phyloP scores from a whole-genome alignment of 345 rosid genomes.

The Populus euphratica region DNA sequence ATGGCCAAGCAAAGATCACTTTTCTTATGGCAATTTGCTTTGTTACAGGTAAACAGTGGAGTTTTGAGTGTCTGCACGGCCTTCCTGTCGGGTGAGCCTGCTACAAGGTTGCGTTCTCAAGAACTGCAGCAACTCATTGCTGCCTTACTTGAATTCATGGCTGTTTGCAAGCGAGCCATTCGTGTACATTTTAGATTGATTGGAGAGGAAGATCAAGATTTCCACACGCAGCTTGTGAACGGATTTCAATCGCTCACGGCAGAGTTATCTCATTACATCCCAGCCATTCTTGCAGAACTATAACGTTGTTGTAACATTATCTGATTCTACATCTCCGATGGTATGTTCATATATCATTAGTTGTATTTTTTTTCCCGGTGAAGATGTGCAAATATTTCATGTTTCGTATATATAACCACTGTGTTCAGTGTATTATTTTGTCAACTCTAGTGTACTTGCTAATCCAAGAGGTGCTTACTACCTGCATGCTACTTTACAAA shows the following conservation, averaged over 20 bases:
- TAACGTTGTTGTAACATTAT: slow-evolving; percentile 23
- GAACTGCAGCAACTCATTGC: slow-evolving; percentile 97
- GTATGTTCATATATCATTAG: background rate
- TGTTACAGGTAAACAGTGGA: slow-evolving; percentile 89
- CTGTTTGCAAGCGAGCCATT: slow-evolving; percentile 96
- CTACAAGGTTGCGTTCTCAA: slow-evolving; percentile 90
- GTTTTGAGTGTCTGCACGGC: slow-evolving; percentile 98
- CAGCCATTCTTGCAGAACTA: slow-evolving; percentile 95
- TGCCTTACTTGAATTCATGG: slow-evolving; percentile 97
- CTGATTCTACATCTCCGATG: background rate
- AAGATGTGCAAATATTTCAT: slow-evolving; percentile 1
- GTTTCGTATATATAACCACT: background rate
- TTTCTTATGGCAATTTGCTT: background rate
- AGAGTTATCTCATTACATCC: slow-evolving; percentile 92
- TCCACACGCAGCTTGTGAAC: slow-evolving; percentile 97
- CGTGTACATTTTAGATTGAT: slow-evolving; percentile 89
- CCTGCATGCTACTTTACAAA: background rate
- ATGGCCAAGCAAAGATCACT: background rate
- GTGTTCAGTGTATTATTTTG: background rate
- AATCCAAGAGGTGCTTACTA: background rate
- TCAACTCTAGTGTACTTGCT: background rate
- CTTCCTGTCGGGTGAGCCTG: slow-evolving; percentile 96
- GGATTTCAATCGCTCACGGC: slow-evolving; percentile 99
- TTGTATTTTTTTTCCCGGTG: background rate
- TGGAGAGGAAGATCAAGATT: slow-evolving; percentile 97